Conservation (phyloP, 2,329 filamentous ascomycete species). For the Neophaeococcomyces mojaviensis region DNA sequence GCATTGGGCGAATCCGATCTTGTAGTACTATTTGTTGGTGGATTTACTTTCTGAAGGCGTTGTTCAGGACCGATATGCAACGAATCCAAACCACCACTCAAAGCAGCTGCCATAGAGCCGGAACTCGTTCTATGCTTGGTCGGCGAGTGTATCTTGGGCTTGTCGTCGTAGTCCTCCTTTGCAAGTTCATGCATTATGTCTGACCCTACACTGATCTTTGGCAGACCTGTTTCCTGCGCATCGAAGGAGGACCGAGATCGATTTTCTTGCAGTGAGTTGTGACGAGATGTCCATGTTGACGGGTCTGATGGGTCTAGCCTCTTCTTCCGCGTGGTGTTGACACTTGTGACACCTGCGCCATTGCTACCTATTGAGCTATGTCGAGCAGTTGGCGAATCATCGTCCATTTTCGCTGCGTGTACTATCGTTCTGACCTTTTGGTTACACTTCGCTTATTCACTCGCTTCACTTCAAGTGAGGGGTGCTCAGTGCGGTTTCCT, state of each 20-base stretch:
- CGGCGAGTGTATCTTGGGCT: constrained; percentile 38
- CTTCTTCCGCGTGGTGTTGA: constrained; percentile 22
- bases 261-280: constrained; percentile 20
- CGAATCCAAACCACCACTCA: constrained; percentile 34
- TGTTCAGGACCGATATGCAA: constrained; percentile 21
- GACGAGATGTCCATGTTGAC: constrained; percentile 27
- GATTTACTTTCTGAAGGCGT: background rate
- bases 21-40: background rate
- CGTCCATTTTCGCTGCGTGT: constrained; percentile 60
- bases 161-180: constrained; percentile 37
- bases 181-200: constrained; percentile 22
- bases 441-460: background rate
- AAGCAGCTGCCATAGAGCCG: constrained; percentile 41
- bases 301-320: constrained; percentile 33
- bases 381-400: constrained; percentile 37
- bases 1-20: background rate
- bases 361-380: constrained; percentile 35
- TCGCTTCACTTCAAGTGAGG: background rate
- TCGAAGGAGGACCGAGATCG: constrained; percentile 29
- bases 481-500: background rate
- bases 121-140: constrained; percentile 28
- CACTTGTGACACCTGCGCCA: constrained; percentile 29
- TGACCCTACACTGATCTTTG: constrained; percentile 15
- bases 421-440: background rate
- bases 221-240: constrained; percentile 20